These are phyloP conservation scores for Boletus sensibilis DNA, from an alignment of 768 basidiomycete species.

Conservation along the genomic window DNA sequence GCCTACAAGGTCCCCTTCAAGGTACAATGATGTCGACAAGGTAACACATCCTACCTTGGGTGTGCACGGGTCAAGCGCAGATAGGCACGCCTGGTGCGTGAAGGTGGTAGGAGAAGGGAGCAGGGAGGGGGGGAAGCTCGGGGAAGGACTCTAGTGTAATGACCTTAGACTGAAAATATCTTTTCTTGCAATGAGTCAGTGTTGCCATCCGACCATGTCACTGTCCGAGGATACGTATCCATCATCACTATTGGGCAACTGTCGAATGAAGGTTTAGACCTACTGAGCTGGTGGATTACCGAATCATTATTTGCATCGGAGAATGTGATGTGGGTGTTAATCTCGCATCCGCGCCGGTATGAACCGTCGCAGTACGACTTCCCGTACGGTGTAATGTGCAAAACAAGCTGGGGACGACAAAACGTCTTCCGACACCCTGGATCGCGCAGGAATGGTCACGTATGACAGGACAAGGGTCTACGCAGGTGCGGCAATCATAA, in stretches of 20 bases:
- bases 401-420: constrained; percentile 74
- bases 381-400: constrained; percentile 74
- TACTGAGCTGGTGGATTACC: not conserved
- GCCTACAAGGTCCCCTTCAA: not conserved
- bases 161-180: constrained; percentile 3
- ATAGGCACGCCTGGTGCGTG: constrained; percentile 3
- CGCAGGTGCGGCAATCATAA: not conserved
- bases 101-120: not conserved
- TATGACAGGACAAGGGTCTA: constrained; percentile 90
- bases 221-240: too few relatives aligned
- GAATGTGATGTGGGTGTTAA: constrained; percentile 30
- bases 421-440: constrained; percentile 48
- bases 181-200: constrained; percentile 1
- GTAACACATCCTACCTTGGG: not conserved
- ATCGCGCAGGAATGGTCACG: constrained; percentile 85
- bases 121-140: not conserved
- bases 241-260: not conserved
- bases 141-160: constrained; percentile 17
- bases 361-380: constrained; percentile 82
- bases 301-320: not conserved
- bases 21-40: not conserved
- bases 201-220: not conserved
- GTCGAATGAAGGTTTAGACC: not conserved
- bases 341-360: constrained; percentile 93
- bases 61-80: not conserved